Evolutionary conservation across 257 asterid species (phyloP).

Genomic region (Fraxinus americana): DNA sequence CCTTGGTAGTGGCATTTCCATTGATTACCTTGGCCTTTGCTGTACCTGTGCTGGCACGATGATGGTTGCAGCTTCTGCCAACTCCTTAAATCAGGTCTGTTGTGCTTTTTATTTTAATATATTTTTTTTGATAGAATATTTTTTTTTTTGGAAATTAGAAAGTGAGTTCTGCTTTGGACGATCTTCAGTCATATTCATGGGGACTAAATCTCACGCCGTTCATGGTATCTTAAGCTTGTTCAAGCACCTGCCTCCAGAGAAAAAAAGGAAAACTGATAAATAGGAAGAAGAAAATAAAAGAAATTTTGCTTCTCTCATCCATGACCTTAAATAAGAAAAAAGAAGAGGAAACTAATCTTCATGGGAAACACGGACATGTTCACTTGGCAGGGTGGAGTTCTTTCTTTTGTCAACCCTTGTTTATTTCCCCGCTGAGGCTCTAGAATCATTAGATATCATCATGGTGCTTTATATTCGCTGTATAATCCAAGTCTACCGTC

Average conservation of each 20-base stretch:
- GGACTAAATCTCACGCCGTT: slow-evolving; percentile 7
- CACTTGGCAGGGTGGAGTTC: neutral
- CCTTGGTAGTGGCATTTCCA: slow-evolving; percentile 82
- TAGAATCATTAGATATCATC: neutral
- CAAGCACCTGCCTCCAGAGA: neutral
- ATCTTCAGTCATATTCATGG: slow-evolving; percentile 1
- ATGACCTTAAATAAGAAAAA: slow-evolving; percentile 19
- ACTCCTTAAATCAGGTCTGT: slow-evolving; percentile 85
- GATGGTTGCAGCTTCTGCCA: slow-evolving; percentile 99
- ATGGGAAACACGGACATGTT: slow-evolving; percentile 3
- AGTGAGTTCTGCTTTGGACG: slow-evolving; percentile 7
- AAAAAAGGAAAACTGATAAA: neutral
- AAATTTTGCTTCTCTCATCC: neutral
- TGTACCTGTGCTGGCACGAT: slow-evolving; percentile 97
- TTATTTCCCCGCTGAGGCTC: neutral
- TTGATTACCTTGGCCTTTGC: slow-evolving; percentile 87
- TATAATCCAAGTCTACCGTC: neutral
- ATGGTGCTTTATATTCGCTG: neutral
- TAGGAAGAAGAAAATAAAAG: neutral
- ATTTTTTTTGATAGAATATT: too few relatives aligned
- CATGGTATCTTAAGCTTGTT: neutral
- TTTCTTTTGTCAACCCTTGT: neutral
- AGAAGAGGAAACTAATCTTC: neutral
- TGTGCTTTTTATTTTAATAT: neutral
- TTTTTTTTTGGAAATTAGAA: neutral